Conservation (phyloP, 2,329 filamentous ascomycete genomes). For the Ophiobolus disseminans region DNA sequence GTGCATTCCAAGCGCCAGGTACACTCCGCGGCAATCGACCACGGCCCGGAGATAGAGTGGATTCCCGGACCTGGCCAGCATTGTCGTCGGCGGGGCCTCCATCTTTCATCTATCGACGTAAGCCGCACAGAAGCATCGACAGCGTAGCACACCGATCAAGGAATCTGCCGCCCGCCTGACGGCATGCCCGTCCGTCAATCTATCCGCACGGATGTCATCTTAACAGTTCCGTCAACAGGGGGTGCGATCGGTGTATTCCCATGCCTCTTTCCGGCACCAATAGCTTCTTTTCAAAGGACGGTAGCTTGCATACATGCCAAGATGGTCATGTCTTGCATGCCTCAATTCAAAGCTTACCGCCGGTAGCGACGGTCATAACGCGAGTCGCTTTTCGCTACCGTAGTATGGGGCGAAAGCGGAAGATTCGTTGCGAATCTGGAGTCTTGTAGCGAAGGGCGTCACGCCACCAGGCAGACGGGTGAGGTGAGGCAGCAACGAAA, state of each 20-base stretch:
- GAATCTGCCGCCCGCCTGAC: conserved; percentile 13
- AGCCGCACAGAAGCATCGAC: not conserved
- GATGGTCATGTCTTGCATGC: no score
- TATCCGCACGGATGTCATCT: conserved; percentile 18
- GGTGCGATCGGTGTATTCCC: conserved; percentile 4
- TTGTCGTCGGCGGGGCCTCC: no score
- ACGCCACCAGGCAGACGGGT: no score
- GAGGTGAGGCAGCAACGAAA: no score
- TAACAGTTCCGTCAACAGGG: not conserved
- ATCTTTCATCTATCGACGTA: no score
- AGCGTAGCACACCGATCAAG: conserved; percentile 27
- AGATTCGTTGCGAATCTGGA: no score
- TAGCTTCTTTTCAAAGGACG: not conserved
- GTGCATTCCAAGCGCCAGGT: not conserved
- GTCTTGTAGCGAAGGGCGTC: no score
- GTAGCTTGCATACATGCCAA: not conserved
- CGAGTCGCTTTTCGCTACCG: no score
- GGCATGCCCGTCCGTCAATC: conserved; percentile 16
- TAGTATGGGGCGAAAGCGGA: no score
- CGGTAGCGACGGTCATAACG: no score
- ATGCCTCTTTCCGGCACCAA: not conserved
- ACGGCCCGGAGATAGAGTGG: not conserved
- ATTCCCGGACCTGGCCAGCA: not conserved
- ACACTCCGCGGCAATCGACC: not conserved
- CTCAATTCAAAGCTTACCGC: no score